These are phyloP conservation scores for Zasmidium angulare DNA, from an alignment of 2,329 filamentous ascomycete species.

Conservation along the genomic window DNA sequence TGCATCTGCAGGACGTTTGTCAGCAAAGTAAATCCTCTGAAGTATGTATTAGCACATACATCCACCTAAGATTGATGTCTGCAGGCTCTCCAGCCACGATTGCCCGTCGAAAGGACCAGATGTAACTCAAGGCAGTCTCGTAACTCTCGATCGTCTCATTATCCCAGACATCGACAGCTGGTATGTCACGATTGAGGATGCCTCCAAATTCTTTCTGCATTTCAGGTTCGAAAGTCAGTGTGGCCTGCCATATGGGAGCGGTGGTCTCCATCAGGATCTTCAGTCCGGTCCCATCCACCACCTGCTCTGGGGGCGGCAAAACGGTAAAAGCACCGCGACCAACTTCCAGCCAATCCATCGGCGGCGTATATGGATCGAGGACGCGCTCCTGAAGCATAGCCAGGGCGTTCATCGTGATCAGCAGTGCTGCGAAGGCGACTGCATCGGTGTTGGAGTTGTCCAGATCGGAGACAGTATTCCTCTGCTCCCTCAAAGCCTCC, in stretches of 20 bases:
- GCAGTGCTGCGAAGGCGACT: conserved; percentile 29
- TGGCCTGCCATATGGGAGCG: conserved; percentile 23
- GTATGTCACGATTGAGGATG: conserved; percentile 25
- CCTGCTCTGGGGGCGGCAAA: conserved; percentile 23
- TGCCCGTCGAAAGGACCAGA: conserved; percentile 29
- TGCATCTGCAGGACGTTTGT: conserved; percentile 4
- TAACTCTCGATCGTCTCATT: conserved; percentile 28
- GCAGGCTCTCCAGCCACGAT: conserved; percentile 26
- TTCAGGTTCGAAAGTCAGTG: conserved; percentile 19
- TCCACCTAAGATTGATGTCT: conserved; percentile 29
- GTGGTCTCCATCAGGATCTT: conserved; percentile 27
- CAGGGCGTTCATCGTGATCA: conserved; percentile 32
- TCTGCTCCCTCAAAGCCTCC: conserved; percentile 31
- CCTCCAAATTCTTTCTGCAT: conserved; percentile 25
- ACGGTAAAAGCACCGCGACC: conserved; percentile 30
- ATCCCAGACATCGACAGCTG: conserved; percentile 20
- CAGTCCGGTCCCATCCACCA: conserved; percentile 23
- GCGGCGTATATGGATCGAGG: conserved; percentile 30
- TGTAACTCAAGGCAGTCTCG: conserved; percentile 31
- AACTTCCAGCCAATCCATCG: conserved; percentile 35
- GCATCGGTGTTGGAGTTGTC: conserved; percentile 31
- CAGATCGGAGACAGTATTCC: conserved; percentile 27
- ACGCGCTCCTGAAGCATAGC: conserved; percentile 31
- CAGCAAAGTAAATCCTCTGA: not conserved
- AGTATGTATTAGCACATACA: conserved; percentile 11